Conservation (phyloP, 2,329 filamentous ascomycete genomes). For the Scytalidium sp. region DNA sequence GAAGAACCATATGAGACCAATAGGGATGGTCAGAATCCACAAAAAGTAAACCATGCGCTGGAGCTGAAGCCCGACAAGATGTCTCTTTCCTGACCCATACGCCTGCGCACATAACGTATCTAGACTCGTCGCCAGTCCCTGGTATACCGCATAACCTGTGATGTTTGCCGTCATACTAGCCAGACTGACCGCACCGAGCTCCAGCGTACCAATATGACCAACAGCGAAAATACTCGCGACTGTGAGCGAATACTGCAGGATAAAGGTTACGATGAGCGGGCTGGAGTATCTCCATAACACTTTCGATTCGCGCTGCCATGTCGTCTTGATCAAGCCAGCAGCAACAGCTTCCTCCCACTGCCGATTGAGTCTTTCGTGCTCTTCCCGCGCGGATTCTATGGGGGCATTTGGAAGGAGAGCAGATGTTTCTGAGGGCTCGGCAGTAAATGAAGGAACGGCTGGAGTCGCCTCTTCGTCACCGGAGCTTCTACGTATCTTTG, state of each 20-base stretch:
- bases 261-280: conserved; percentile 70
- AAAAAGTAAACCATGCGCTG: conserved; percentile 81
- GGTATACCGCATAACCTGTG: conserved; percentile 72
- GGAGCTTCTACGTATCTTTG: conserved; percentile 41
- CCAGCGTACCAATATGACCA: conserved; percentile 69
- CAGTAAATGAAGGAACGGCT: conserved; percentile 10
- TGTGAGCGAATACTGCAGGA: conserved; percentile 82
- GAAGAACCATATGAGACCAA: conserved; percentile 68
- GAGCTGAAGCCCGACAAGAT: conserved; percentile 80
- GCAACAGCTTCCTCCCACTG: conserved; percentile 86
- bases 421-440: conserved; percentile 36
- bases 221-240: conserved; percentile 78
- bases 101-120: conserved; percentile 94
- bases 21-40: conserved; percentile 68
- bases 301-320: conserved; percentile 86
- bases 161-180: conserved; percentile 80
- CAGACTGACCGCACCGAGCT: conserved; percentile 64
- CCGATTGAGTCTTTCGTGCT: conserved; percentile 59
- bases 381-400: conserved; percentile 40
- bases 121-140: conserved; percentile 83
- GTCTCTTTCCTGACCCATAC: conserved; percentile 86
- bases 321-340: conserved; percentile 78
- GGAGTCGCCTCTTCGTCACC: conserved; percentile 37
- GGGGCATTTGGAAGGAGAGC: conserved; percentile 35
- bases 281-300: conserved; percentile 70